Evolutionary conservation across 305 asterid species (phyloP).

Genomic region (Fraxinus xanthoxyloides): DNA sequence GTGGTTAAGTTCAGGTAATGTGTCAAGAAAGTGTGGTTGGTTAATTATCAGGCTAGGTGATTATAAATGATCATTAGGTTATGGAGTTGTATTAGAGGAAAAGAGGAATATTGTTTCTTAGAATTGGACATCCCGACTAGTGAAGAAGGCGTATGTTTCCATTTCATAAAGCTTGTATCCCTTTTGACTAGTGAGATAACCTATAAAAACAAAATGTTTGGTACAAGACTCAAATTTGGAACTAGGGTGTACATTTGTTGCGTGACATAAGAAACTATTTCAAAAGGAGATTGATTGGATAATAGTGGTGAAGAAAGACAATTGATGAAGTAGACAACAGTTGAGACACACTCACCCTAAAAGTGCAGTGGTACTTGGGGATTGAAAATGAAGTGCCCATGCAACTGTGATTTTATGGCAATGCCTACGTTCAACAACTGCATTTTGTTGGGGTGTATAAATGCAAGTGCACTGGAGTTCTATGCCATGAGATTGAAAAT

Average conservation of each 20-base stretch:
- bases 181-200: neutral
- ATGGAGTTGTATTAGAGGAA: neutral
- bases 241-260: neutral
- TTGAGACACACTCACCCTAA: neutral
- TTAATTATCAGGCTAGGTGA: neutral
- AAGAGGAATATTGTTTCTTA: neutral
- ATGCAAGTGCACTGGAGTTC: neutral
- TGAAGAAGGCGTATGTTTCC: neutral
- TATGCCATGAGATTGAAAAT: neutral
- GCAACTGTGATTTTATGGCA: neutral
- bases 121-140: neutral
- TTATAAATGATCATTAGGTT: neutral
- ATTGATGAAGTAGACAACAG: neutral
- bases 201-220: neutral
- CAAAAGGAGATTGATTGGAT: neutral
- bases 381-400: no score
- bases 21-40: neutral
- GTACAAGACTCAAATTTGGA: neutral
- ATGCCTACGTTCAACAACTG: neutral
- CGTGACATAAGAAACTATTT: neutral
- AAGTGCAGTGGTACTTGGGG: neutral
- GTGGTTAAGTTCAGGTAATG: neutral
- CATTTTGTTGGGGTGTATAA: neutral
- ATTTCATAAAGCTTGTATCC: neutral
- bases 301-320: neutral